Evolutionary conservation across 495 filamentous ascomycete species (phyloP).

Genomic region (Bryoglossum gracile): DNA sequence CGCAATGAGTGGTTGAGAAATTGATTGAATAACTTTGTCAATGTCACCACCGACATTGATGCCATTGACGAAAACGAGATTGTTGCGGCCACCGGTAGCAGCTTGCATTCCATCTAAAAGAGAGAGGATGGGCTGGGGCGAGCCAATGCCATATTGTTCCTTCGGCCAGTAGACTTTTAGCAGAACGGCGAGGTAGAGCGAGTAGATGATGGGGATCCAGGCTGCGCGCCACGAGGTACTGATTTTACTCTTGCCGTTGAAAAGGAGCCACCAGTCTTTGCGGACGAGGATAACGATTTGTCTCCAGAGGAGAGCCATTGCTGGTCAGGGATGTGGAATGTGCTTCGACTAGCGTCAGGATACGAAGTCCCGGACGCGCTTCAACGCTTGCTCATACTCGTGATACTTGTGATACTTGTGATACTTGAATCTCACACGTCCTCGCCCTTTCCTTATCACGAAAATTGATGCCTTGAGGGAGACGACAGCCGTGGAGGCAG

Average conservation of each 20-base stretch:
- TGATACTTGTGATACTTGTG: background rate
- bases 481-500: background rate
- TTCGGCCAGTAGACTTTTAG: conserved; percentile 44
- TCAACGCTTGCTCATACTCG: background rate
- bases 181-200: conserved; percentile 42
- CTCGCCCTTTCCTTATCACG: background rate
- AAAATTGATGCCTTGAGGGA: background rate
- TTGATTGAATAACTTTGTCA: conserved; percentile 54
- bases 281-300: background rate
- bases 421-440: background rate
- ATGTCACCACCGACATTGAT: conserved; percentile 62
- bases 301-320: background rate
- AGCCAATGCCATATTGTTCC: conserved; percentile 55
- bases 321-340: background rate
- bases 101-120: conserved; percentile 47
- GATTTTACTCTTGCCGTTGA: background rate
- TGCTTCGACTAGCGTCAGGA: background rate
- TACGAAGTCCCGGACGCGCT: background rate
- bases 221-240: conserved; percentile 39
- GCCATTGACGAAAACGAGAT: conserved; percentile 67
- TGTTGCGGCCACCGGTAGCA: conserved; percentile 44
- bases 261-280: conserved; percentile 1
- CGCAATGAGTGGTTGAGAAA: conserved; percentile 35
- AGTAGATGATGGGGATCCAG: conserved; percentile 49
- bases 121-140: conserved; percentile 45